Base-by-base conservation (phyloP, 768 basidiomycete genomes). In the Termitomyces eurrhizus region DNA sequence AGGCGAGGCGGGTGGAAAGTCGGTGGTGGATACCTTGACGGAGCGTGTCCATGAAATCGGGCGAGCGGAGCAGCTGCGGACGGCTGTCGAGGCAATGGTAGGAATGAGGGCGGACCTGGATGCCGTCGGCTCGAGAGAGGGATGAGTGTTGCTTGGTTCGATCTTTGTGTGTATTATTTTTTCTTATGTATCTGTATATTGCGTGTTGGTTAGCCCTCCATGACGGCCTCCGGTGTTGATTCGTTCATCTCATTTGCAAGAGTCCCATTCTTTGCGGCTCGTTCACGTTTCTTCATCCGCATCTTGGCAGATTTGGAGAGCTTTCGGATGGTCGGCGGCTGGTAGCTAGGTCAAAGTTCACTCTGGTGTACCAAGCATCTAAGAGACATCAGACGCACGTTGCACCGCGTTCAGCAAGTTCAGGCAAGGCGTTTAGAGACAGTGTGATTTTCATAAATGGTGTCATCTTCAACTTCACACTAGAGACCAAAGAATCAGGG, bases 371-470 rank as follows among this genome's bases (percentile, higher is more conserved):
- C 26, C 49, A 32, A 51, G 2, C 39, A 42, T 41, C 7, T 16
- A 35, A 8, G 44, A 55, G 33, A 56, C 14, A 11, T 4, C 4
- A 37, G 46, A 48, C 49, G n/a, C 65, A 87, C 87, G 84, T 87
- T 53, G 84, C 82, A 26, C 77, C 77, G 9, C 71, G 66, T 24
- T 72, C 68, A 7, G 69, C 68, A 32, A 80, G 67, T 18, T 75
- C 72, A 7, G 78, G 75, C 0, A 84, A 69, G 57, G 81, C 75
- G 55, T 65, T 65, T 29, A 75, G 73, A 14, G 83, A 85, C 0
- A 93, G 73, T 0, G 87, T 91, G 59, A 92, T 74, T 62, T 80
- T 84, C 85, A 93, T 88, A 59, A 81, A 89, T 0, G 89, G 84
- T 3, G 81, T 83, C 63, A 82, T 81, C 7, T 78, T 80, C 64